Base-by-base conservation (phyloP, 306 rosid genomes). In the Vigna nakashimae region DNA sequence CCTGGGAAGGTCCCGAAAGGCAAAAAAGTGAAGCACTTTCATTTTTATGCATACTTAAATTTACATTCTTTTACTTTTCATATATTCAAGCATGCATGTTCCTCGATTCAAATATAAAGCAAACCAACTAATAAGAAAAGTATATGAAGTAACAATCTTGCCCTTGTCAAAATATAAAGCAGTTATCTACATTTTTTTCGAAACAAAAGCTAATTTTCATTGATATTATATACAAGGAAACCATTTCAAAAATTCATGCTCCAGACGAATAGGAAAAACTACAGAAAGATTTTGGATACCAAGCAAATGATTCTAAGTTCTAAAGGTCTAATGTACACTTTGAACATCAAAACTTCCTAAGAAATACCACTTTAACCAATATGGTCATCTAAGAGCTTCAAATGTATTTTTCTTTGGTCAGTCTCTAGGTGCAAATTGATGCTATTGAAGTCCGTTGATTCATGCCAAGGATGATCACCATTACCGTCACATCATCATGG, bases 401-500 rank as follows among this genome's bases (percentile, higher is more conserved):
- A 0, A 72, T 32, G 32, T 82, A 20, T 83, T 86, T 63, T 81
- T 28, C 53, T 69, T 42, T 30, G 26, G 58, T 1, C 13, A 52
- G 22, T 66, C 64, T 77, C 50, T 70, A 64, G 1, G 66, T 32
- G 42, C 84, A 87, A 46, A 84, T 89, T 64, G 99, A 93, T 64
- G 99, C 99, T 85, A 87, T 93, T 69, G 98, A 86, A 67, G 99
- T 96, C 52, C 99, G 86, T 45, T 96, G 89, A 84, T 93, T 87
- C 87, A 88, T 85, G 69, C 99, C 99, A 34, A 96, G 97, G 57
- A 84, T 85, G 76, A 96, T 82, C 73, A 93, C 97, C 51, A 96
- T 96, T 60, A 96, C 89, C 2, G 99, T 96, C 7, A 96, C 98
- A 36, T 96, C 99, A 69, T 96, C 99, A 67, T 96, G 99, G 80